Evolutionary conservation across 345 rosid species (phyloP), one percentile per base, ranked within the genome.

Genomic region (Leavenworthia alabamica): DNA sequence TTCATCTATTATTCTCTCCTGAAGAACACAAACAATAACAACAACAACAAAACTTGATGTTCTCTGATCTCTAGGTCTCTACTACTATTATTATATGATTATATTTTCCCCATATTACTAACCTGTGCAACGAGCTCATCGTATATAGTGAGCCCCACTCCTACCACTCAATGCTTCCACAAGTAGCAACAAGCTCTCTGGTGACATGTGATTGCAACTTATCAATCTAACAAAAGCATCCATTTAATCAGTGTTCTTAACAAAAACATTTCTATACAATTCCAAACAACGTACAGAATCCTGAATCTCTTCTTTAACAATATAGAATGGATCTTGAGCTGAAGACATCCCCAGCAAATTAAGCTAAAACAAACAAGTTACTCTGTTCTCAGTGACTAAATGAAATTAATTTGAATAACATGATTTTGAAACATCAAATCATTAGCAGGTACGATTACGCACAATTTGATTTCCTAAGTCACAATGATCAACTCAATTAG

Each of bases 131-230:
- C 72, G 35, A 93, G 97, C 62, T 93, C 99, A n/a, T 93, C 99
- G 8, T 84, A 96, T 75, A 94, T 94, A 44, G 97, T 93, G 49
- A 89, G 92, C 49, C 99, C 97, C 65, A 93, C 95, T 50, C 90
- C 90, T 88, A 97, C 99, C 99, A 94, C 74, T 84, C 85, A 29
- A 90, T 79, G 89, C 99, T 94, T 79, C 81, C 89, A 59, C 93
- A 85, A 59, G 71, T 74, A 74, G 84, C 79, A 64, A 90, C 65
- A 23, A 94, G 78, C 80, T 90, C 93, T 76, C 78, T 83, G 0
- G 84, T 57, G 32, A 82, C 90, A 55, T 76, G 90, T 3, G 89
- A 87, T 53, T 83, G 90, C 84, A 94, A 56, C 79, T 86, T 94
- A 77, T 94, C 88, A 80, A 94, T 83, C 99, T 94, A 77, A 16